Evolutionary conservation across 768 basidiomycete species (phyloP), one percentile per base, ranked within the genome.

Genomic region (Boletus subcaerulescens): DNA sequence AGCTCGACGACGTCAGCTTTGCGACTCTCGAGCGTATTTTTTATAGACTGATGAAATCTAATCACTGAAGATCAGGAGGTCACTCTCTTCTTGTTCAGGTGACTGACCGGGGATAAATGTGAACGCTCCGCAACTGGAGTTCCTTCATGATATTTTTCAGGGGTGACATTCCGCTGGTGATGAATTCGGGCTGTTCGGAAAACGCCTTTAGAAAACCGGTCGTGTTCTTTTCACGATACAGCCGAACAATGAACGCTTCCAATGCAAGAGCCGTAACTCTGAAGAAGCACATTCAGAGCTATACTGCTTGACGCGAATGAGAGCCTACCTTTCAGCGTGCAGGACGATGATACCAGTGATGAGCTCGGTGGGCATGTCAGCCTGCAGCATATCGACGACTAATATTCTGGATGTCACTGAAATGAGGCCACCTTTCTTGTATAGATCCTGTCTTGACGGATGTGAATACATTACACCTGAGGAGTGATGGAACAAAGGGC

Each of bases 161-260:
- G 1, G 97, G 97, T 2, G 91, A 93, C 69, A 98, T 72, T 1
- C 95, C 96, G 58, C 85, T 91, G 0, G 89, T 94, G 57, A 99
- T 97, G 58, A 89, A 84, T 69, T 98, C 97, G 5, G 96, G 94
- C 63, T 98, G 90, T 70, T 98, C 97, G 3, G 93, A 92, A 66
- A 99, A 97, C 0, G 93, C 97, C 71, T 99, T 98, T 60, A 98
- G 76, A 70, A 98, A 99, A 1, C 96, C 96, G 3, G 77, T 78
- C 67, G 80, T 83, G 74, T 98, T 99, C 74, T 87, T 85, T 71
- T 97, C 87, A 40, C 96, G 83, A 67, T 88, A 98, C 3, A 97
- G 75, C 3, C 95, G 84, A 46, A 94, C 87, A 36, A 98, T 91
- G 73, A 98, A 99, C 0, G 94, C 92, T 67, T 98, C 96, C 45